A percentile compares a stretch with the other conserved stretches of the same genome.
phyloP scores from a whole-genome alignment of 345 rosid species.

The Viola odorata region DNA sequence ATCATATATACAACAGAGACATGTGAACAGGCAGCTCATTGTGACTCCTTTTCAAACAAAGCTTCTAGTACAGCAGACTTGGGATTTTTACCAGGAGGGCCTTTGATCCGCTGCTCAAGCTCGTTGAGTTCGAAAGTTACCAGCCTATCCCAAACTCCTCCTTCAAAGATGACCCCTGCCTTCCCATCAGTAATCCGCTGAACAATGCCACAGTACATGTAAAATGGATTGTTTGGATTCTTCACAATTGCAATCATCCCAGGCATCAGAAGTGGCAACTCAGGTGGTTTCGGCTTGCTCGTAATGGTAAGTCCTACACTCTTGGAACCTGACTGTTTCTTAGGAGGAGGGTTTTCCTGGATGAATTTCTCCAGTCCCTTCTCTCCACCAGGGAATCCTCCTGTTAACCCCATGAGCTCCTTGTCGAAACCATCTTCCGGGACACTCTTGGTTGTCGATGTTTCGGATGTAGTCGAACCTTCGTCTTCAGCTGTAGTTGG shows the following conservation, averaged over 20 bases:
- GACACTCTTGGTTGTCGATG: slow-evolving; percentile 11
- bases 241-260: slow-evolving; percentile 85
- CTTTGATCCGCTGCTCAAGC: slow-evolving; percentile 77
- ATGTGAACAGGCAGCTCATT: not conserved
- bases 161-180: slow-evolving; percentile 83
- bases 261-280: slow-evolving; percentile 73
- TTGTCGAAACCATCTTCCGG: slow-evolving; percentile 67
- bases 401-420: slow-evolving; percentile 85
- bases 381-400: slow-evolving; percentile 90
- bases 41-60: not conserved
- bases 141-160: slow-evolving; percentile 82
- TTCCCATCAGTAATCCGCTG: slow-evolving; percentile 91
- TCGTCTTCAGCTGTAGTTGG: slow-evolving; percentile 4
- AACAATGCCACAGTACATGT: slow-evolving; percentile 86
- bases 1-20: slow-evolving; percentile 11
- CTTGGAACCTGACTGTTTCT: slow-evolving; percentile 19
- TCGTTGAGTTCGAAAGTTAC: slow-evolving; percentile 74
- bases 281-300: slow-evolving; percentile 68
- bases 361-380: slow-evolving; percentile 62
- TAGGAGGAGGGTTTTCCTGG: slow-evolving; percentile 69
- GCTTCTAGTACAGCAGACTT: slow-evolving; percentile 43
- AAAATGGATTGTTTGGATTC: slow-evolving; percentile 67
- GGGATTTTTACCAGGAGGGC: slow-evolving; percentile 79
- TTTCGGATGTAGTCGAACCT: slow-evolving; percentile 6
- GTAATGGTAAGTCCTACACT: slow-evolving; percentile 15